Percentiles rank a stretch among this genome's conserved stretches.
phyloP scores from a whole-genome alignment of 495 filamentous ascomycete species.

The Aspergillus panamensis region DNA sequence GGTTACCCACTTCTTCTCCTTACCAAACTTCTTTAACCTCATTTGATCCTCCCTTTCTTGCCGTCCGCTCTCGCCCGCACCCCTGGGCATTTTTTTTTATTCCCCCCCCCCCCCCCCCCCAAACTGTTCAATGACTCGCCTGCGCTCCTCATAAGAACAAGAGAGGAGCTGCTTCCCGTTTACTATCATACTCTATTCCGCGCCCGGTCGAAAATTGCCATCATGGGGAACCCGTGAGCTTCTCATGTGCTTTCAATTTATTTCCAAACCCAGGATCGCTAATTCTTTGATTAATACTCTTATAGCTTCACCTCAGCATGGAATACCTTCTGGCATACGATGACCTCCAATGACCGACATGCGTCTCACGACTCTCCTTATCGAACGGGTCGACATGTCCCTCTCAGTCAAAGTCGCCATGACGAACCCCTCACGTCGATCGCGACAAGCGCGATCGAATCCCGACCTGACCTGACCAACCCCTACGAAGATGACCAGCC shows the following conservation, averaged over 20 bases:
- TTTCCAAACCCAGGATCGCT: neutral
- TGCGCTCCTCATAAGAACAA: conserved; percentile 11
- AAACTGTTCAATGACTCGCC: conserved; percentile 21
- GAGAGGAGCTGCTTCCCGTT: conserved; percentile 10
- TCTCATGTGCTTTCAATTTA: conserved; percentile 1
- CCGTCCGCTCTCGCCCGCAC: neutral
- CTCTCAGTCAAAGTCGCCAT: conserved; percentile 66
- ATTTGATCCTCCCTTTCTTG: conserved; percentile 12
- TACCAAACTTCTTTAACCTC: conserved; percentile 7
- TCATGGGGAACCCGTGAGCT: conserved; percentile 27
- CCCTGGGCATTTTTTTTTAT: too few species aligned
- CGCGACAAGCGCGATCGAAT: conserved; percentile 72
- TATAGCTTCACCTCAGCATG: conserved; percentile 59
- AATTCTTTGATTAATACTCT: conserved; percentile 6
- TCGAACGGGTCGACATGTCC: conserved; percentile 75
- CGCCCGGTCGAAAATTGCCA: conserved; percentile 8
- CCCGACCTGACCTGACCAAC: conserved; percentile 66
- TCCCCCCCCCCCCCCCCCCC: too few species aligned
- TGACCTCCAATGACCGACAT: conserved; percentile 79
- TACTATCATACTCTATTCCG: neutral
- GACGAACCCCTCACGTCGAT: conserved; percentile 73
- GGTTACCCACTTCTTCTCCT: conserved; percentile 9
- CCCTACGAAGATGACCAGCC: conserved; percentile 68
- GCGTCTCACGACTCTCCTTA: conserved; percentile 83
- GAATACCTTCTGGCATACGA: conserved; percentile 91